Percentiles rank a stretch among this genome's conserved stretches.
Conservation (phyloP, 805 yeast genomes). For the Priceomyces carsonii region DNA sequence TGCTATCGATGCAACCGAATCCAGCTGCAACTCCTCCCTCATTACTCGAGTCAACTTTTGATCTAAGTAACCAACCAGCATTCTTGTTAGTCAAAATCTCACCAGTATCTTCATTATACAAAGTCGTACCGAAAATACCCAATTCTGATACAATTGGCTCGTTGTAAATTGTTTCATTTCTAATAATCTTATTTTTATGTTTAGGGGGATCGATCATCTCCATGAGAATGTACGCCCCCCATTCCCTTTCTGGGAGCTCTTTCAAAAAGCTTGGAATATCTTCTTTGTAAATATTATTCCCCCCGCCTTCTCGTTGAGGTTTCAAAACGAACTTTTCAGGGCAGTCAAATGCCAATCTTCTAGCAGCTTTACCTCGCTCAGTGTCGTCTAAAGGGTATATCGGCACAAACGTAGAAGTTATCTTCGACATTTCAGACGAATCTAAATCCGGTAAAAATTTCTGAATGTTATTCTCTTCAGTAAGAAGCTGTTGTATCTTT, state of each 20-base stretch:
- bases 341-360: constrained; percentile 59
- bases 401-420: constrained; percentile 71
- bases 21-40: constrained; percentile 99
- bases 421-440: constrained; percentile 25
- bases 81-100: constrained; percentile 60
- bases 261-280: constrained; percentile 77
- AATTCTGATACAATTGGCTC: constrained; percentile 87
- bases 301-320: constrained; percentile 99
- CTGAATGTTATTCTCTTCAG: constrained; percentile 50
- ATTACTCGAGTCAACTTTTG: constrained; percentile 82
- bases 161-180: constrained; percentile 59
- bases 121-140: constrained; percentile 83
- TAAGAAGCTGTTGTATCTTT: constrained; percentile 87
- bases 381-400: constrained; percentile 85
- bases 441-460: constrained; percentile 44
- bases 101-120: constrained; percentile 69
- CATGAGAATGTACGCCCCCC: constrained; percentile 94
- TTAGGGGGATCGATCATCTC: constrained; percentile 83
- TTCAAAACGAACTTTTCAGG: constrained; percentile 82
- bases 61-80: constrained; percentile 85
- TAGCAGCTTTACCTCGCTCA: constrained; percentile 60
- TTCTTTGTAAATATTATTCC: constrained; percentile 86
- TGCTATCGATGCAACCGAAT: constrained; percentile 92
- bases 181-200: constrained; percentile 65
- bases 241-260: constrained; percentile 60